Evolutionary conservation across 768 basidiomycete genomes (phyloP).

Genomic region (Rhodotorula babjevae): DNA sequence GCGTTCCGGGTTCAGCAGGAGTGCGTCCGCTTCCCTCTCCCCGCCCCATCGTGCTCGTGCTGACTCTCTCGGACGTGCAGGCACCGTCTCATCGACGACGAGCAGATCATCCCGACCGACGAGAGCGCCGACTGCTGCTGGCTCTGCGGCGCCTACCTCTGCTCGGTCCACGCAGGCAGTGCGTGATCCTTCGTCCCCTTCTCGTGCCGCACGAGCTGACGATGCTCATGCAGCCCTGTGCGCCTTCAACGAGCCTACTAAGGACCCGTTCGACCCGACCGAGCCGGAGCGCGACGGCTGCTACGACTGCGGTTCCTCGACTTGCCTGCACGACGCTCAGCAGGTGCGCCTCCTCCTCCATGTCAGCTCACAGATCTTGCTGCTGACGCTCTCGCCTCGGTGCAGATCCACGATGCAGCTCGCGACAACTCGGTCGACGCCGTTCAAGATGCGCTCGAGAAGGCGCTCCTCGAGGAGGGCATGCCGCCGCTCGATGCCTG

Average conservation of each 20-base stretch:
- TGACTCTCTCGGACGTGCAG: neutral
- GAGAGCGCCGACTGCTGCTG: neutral
- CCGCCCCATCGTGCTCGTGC: neutral
- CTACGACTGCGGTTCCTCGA: neutral
- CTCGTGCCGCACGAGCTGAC: neutral
- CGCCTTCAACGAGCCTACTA: slow-evolving; percentile 1
- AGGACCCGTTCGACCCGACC: neutral
- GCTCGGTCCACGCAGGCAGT: neutral
- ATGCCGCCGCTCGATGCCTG: neutral
- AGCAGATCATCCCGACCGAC: neutral
- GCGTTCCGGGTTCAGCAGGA: neutral
- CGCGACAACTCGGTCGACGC: no score
- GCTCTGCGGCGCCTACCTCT: neutral
- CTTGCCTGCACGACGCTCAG: neutral
- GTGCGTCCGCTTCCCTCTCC: neutral
- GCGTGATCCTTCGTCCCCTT: neutral
- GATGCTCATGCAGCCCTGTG: neutral
- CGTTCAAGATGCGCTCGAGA: neutral
- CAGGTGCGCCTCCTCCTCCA: no score
- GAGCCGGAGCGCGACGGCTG: neutral
- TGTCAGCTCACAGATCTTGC: no score
- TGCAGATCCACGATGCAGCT: no score
- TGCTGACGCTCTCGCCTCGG: neutral
- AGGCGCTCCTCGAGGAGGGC: neutral
- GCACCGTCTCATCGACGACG: neutral